Conservation (phyloP, 257 asterid species). For the Rehmannia glutinosa region DNA sequence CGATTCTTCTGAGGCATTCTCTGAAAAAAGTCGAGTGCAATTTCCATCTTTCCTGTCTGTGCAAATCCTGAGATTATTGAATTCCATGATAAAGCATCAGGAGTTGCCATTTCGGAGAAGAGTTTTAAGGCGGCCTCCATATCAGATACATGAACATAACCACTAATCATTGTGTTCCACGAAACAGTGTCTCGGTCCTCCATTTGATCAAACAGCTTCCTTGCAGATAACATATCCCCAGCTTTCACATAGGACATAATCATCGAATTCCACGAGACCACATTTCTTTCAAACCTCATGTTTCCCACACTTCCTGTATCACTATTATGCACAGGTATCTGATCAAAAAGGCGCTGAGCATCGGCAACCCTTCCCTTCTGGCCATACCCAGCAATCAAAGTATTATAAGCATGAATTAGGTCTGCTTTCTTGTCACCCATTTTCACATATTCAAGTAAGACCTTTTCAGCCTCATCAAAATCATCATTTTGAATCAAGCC, state of each 20-base stretch:
- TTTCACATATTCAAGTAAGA: conserved; percentile 36
- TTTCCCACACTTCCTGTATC: too few species aligned
- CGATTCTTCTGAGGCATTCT: conserved; percentile 59
- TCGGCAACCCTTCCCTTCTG: conserved; percentile 64
- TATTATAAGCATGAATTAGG: conserved; percentile 67
- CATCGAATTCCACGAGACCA: conserved; percentile 85
- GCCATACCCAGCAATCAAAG: conserved; percentile 82
- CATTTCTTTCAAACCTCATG: conserved; percentile 42
- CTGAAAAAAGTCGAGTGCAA: conserved; percentile 49
- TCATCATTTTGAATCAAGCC: conserved; percentile 61
- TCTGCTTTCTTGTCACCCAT: conserved; percentile 25
- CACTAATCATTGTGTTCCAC: conserved; percentile 81
- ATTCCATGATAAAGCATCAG: conserved; percentile 74
- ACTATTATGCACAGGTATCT: conserved; percentile 29
- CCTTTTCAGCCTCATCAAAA: conserved; percentile 54
- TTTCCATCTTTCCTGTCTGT: conserved; percentile 48
- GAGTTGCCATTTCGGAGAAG: conserved; percentile 53
- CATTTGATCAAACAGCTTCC: conserved; percentile 66
- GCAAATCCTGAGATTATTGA: conserved; percentile 68
- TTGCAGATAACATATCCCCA: conserved; percentile 56
- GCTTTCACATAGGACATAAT: conserved; percentile 74
- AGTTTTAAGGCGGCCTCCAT: conserved; percentile 60
- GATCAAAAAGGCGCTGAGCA: conserved; percentile 60
- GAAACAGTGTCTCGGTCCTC: conserved; percentile 48
- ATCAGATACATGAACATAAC: conserved; percentile 52